Evolutionary conservation across 2,329 filamentous ascomycete species (phyloP).

Genomic region (Botrytis galanthina): DNA sequence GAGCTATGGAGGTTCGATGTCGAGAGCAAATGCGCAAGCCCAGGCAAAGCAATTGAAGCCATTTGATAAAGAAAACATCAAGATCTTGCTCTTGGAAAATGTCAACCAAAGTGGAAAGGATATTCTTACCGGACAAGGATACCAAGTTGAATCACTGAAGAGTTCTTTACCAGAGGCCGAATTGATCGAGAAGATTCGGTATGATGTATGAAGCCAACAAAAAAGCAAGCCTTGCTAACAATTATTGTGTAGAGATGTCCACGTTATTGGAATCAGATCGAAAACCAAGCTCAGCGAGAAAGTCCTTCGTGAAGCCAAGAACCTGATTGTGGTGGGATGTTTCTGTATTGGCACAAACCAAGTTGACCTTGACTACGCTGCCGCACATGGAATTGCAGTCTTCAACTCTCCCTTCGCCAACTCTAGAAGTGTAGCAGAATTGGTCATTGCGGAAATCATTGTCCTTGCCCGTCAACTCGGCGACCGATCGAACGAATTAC

Average conservation of each 20-base stretch:
- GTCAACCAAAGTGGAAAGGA: conserved; percentile 88
- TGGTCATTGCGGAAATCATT: conserved; percentile 94
- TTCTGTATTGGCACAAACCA: conserved; percentile 99
- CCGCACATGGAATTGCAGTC: conserved; percentile 84
- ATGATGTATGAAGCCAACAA: conserved; percentile 24
- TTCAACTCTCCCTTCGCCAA: conserved; percentile 99
- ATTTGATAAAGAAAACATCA: conserved; percentile 93
- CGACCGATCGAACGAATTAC: conserved; percentile 91
- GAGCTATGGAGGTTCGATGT: conserved; percentile 51
- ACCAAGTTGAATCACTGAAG: conserved; percentile 92
- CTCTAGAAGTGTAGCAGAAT: conserved; percentile 91
- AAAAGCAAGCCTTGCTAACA: conserved; percentile 23
- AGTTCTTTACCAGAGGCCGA: conserved; percentile 86
- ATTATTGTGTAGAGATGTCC: conserved; percentile 66
- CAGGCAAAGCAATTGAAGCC: conserved; percentile 80
- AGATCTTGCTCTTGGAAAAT: conserved; percentile 93
- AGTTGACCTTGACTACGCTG: conserved; percentile 81
- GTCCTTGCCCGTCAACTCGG: conserved; percentile 85
- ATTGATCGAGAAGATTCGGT: conserved; percentile 96
- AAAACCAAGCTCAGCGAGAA: conserved; percentile 92
- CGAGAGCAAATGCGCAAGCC: conserved; percentile 42
- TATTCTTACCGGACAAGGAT: conserved; percentile 80
- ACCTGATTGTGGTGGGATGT: conserved; percentile 92
- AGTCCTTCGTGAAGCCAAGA: conserved; percentile 85
- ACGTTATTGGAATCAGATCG: conserved; percentile 96